phyloP scores from a whole-genome alignment of 2,329 filamentous ascomycete species.

The Sporothrix brasiliensis region DNA sequence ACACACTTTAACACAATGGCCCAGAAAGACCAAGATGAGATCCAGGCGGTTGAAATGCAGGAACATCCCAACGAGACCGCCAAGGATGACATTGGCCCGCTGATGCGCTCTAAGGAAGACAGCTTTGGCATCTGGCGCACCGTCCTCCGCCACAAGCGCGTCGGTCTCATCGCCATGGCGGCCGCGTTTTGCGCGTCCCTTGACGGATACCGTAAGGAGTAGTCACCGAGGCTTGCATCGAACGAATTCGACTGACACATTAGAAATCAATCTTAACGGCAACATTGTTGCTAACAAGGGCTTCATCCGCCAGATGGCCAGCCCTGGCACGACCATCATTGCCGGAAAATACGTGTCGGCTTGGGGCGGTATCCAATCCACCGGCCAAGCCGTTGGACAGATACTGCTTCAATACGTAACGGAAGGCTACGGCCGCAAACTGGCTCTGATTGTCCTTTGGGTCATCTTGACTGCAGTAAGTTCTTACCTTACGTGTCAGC shows the following conservation, averaged over 20 bases:
- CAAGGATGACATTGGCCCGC: conserved; percentile 23
- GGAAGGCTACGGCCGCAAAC: conserved; percentile 45
- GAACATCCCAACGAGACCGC: conserved; percentile 9
- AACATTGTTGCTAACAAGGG: conserved; percentile 35
- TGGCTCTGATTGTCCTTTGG: conserved; percentile 45
- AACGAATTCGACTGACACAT: background rate
- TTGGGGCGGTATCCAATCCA: conserved; percentile 32
- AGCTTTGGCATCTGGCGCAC: conserved; percentile 47
- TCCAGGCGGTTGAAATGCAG: conserved; percentile 25
- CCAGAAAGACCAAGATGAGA: background rate
- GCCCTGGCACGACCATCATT: conserved; percentile 28
- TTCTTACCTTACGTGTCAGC: background rate
- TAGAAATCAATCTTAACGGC: conserved; percentile 32
- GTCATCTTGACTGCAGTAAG: conserved; percentile 39
- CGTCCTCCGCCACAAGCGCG: conserved; percentile 43
- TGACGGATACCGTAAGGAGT: conserved; percentile 47
- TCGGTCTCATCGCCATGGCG: conserved; percentile 45
- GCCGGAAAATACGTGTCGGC: conserved; percentile 32
- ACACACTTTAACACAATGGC: background rate
- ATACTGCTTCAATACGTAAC: conserved; percentile 44
- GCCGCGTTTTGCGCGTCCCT: conserved; percentile 49
- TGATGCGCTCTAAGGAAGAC: conserved; percentile 46
- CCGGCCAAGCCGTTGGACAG: conserved; percentile 28
- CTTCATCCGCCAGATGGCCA: conserved; percentile 33
- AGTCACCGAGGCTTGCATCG: background rate